Percentiles rank a stretch among this genome's conserved stretches.
phyloP scores from a whole-genome alignment of 2,329 filamentous ascomycete genomes.

The Truncatella angustata region DNA sequence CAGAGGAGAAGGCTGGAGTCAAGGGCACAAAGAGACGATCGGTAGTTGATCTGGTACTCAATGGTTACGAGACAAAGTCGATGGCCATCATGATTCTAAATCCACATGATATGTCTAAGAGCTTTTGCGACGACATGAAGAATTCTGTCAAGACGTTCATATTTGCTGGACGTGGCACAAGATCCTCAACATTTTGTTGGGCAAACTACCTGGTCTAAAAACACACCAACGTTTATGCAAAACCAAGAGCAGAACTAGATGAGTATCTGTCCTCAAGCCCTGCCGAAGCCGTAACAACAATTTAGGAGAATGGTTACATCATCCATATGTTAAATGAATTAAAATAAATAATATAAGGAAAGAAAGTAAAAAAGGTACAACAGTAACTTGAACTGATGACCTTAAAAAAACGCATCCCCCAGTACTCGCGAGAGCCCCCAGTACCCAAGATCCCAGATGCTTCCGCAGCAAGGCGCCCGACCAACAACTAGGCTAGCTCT shows the following conservation, averaged over 20 bases:
- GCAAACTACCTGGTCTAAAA: slow-evolving; percentile 1
- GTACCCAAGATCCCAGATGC: too few relatives aligned
- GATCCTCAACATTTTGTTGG: background rate
- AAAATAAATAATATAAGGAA: too few relatives aligned
- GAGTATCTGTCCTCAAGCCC: background rate
- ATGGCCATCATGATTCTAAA: background rate
- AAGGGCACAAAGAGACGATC: slow-evolving; percentile 2
- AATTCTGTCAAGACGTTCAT: slow-evolving; percentile 8
- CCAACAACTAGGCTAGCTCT: too few relatives aligned
- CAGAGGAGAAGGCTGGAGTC: background rate
- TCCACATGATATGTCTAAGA: background rate
- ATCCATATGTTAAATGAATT: too few relatives aligned
- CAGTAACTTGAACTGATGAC: too few relatives aligned
- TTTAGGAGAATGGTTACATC: background rate
- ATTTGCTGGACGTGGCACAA: slow-evolving; percentile 4
- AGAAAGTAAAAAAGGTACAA: too few relatives aligned
- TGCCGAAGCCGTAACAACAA: background rate
- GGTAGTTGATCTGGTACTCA: slow-evolving; percentile 2
- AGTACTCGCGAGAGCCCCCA: too few relatives aligned
- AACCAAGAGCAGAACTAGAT: background rate
- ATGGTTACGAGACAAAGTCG: slow-evolving; percentile 3
- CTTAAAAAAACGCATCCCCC: too few relatives aligned
- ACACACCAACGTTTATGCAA: background rate
- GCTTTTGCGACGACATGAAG: background rate
- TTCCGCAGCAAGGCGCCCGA: too few relatives aligned